Conservation (phyloP, 352 stramenopile species). For the Aphanomyces stellatus region DNA sequence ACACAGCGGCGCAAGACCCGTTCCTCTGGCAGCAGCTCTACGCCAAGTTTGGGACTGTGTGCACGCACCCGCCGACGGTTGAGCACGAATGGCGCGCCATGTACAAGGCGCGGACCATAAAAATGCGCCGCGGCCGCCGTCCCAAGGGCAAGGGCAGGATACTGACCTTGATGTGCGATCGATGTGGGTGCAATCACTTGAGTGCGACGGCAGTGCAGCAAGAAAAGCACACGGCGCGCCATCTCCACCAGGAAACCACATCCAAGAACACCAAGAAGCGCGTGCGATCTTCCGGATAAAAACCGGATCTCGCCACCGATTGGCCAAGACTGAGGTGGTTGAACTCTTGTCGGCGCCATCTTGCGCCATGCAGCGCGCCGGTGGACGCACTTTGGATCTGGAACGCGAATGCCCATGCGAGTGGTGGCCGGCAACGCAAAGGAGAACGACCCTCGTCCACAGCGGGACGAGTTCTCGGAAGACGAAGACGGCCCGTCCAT, state of each 20-base stretch:
- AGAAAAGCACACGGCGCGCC: too few species aligned
- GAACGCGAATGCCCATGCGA: constrained; percentile 6
- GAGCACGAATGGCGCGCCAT: constrained; percentile 7
- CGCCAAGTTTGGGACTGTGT: not conserved
- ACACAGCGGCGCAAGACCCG: not conserved
- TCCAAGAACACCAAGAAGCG: too few species aligned
- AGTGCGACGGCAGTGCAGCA: not conserved
- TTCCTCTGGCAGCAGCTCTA: constrained; percentile 7
- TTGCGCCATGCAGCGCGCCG: not conserved
- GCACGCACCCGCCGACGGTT: not conserved
- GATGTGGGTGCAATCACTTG: not conserved
- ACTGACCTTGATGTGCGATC: not conserved
- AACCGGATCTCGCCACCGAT: not conserved
- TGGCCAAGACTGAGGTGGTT: not conserved
- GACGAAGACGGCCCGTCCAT: constrained; percentile 5
- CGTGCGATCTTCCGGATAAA: too few species aligned
- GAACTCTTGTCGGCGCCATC: not conserved
- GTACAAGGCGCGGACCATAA: not conserved
- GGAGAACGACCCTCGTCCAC: constrained; percentile 9
- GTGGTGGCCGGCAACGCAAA: constrained; percentile 15
- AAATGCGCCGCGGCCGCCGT: too few species aligned
- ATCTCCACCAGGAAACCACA: too few species aligned
- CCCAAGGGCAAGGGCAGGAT: not conserved
- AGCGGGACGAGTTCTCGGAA: constrained; percentile 5
- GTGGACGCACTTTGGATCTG: not conserved